phyloP scores from a whole-genome alignment of 176 grass and related monocot genomes.

The Oryza nivara region DNA sequence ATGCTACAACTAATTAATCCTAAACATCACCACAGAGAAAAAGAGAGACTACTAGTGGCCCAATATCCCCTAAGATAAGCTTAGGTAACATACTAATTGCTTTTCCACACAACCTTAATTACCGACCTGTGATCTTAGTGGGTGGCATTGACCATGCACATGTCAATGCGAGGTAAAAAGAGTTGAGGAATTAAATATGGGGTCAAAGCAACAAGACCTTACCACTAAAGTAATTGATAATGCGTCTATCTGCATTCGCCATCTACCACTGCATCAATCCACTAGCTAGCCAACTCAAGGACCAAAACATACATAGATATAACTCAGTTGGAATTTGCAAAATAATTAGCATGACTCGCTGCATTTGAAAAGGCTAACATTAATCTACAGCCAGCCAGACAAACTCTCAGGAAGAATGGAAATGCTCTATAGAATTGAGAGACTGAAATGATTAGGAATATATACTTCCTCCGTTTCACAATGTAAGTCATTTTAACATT shows the following conservation, averaged over 20 bases:
- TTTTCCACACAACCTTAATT: conserved; percentile 33
- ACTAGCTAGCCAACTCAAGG: conserved; percentile 18
- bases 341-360: not conserved
- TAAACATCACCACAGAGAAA: not conserved
- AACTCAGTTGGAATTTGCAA: not conserved
- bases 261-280: not conserved
- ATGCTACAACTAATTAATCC: not conserved
- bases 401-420: not conserved
- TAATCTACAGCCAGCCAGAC: not conserved
- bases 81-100: not conserved
- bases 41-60: conserved; percentile 21
- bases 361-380: not conserved
- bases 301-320: not conserved
- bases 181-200: not conserved
- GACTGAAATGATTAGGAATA: too few relatives aligned
- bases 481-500: too few relatives aligned
- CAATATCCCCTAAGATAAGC: conserved; percentile 28
- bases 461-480: not conserved
- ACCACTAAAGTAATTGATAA: not conserved
- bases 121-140: conserved; percentile 37
- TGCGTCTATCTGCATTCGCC: not conserved
- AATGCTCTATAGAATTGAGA: not conserved
- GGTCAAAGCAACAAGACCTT: not conserved
- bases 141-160: conserved; percentile 47
- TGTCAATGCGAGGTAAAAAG: not conserved